Base-by-base conservation (phyloP, 2,329 filamentous ascomycete genomes). In the Lachnum nothofagi region DNA sequence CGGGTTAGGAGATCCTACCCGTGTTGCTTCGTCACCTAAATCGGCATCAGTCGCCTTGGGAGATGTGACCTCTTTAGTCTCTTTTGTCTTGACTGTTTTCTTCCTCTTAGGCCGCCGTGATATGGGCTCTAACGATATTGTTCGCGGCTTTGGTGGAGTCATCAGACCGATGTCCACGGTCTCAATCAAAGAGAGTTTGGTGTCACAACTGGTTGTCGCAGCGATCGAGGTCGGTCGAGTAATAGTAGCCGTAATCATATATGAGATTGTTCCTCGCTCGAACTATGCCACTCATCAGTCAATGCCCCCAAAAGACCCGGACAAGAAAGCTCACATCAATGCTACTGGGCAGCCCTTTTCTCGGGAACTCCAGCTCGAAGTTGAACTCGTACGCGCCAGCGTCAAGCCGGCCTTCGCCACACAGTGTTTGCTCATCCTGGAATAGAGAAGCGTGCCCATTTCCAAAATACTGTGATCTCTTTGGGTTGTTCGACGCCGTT, bases 201-300 rank as follows among this genome's bases (percentile, higher is more conserved):
- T 79, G 58, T 95, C 89, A 68, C 87, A 93, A 29, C 81, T 86
- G 8, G 84, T 78, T 2, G 85, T 90, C 2, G 91, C 85, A 12
- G 85, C 79, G 53, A 96, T 94, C 5, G 90, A 83, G 0, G 87
- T 93, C 17, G 93, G 91, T 48, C 90, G 82, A 17, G 91, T 97
- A 49, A 97, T 68, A 7, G 90, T 96, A 25, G 91, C 86, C 5
- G 88, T 91, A 60, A 97, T 79, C 72, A 91, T 82, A 70, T 97
- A 98, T 17, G 86, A 85, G 60, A 98, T 88, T 2, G 88, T 91
- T 29, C 93, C 93, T 64, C 91, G 83, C 70, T 97, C 93, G 67
- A 98, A 98, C 90, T 97, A 45, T 39, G 35, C 41, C 16, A 17
- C 10, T 34, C n/a, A 38, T 63, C 37, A 61, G 60, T 48, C 38